These are phyloP conservation scores for Taiwanofungus camphoratus DNA, from an alignment of 1,284 basidiomycete species.

Conservation along the genomic window DNA sequence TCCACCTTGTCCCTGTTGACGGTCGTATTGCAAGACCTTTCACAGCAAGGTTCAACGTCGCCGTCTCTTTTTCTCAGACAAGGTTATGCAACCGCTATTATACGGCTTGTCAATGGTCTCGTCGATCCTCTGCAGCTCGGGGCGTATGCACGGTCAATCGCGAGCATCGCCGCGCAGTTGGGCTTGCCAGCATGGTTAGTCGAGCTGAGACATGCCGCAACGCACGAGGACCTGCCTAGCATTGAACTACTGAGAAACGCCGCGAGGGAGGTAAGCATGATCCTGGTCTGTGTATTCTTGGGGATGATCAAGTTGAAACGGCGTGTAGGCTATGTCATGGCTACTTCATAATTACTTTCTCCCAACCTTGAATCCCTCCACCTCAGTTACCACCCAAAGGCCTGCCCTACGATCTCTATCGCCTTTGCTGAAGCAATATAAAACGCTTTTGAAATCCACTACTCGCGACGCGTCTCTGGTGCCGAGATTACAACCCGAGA, in stretches of 20 bases:
- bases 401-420: conserved; percentile 41
- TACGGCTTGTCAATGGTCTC: conserved; percentile 89
- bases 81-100: conserved; percentile 72
- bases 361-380: conserved; percentile 60
- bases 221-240: conserved; percentile 93
- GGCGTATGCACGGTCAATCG: conserved; percentile 84
- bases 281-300: background rate
- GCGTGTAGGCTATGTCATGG: conserved; percentile 68
- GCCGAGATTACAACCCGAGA: conserved; percentile 42
- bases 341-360: conserved; percentile 77
- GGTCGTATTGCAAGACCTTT: conserved; percentile 49
- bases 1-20: conserved; percentile 65
- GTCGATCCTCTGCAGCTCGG: conserved; percentile 93
- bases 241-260: conserved; percentile 77
- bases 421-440: conserved; percentile 67
- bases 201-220: conserved; percentile 91
- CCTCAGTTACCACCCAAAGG: conserved; percentile 21
- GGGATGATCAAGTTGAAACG: background rate
- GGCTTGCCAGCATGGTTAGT: conserved; percentile 88
- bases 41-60: conserved; percentile 25
- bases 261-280: conserved; percentile 54
- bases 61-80: conserved; percentile 53
- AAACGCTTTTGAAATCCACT: conserved; percentile 53
- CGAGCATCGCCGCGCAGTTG: conserved; percentile 81
- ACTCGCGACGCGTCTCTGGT: conserved; percentile 58